These are phyloP conservation scores for Tylopilus subfusipes DNA, from an alignment of 768 basidiomycete species.

Conservation along the genomic window DNA sequence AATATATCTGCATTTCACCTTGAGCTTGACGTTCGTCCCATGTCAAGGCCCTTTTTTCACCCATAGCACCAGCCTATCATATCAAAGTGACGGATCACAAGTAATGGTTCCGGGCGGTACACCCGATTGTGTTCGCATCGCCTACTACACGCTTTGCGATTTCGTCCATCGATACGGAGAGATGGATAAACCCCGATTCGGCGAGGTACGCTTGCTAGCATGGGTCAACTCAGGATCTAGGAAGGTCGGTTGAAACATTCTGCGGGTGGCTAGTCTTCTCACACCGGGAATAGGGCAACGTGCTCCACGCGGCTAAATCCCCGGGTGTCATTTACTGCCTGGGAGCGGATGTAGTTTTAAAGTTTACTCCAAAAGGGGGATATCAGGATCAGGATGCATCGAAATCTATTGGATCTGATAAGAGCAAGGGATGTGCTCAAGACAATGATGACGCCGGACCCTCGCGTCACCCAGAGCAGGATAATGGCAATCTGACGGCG, in stretches of 20 bases:
- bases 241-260: slow-evolving; percentile 26
- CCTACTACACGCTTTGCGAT: slow-evolving; percentile 29
- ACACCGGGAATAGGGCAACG: slow-evolving; percentile 18
- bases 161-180: slow-evolving; percentile 36
- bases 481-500: not conserved
- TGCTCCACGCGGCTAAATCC: slow-evolving; percentile 21
- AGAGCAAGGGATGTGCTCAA: slow-evolving; percentile 10
- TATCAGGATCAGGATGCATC: slow-evolving; percentile 14
- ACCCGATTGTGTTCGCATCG: slow-evolving; percentile 17
- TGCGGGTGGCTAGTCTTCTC: not conserved
- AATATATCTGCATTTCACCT: not conserved
- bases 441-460: slow-evolving; percentile 2
- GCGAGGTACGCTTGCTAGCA: slow-evolving; percentile 36
- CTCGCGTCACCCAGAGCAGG: not conserved
- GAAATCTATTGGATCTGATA: slow-evolving; percentile 1
- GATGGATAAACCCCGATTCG: slow-evolving; percentile 30
- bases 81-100: slow-evolving; percentile 10
- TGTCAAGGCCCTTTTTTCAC: slow-evolving; percentile 29
- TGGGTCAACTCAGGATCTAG: slow-evolving; percentile 42
- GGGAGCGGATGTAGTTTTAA: slow-evolving; percentile 23
- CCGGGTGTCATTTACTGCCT: slow-evolving; percentile 25
- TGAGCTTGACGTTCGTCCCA: slow-evolving; percentile 1
- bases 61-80: slow-evolving; percentile 15
- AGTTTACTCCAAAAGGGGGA: slow-evolving; percentile 24
- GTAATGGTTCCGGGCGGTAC: slow-evolving; percentile 25